Conservation (phyloP, 768 basidiomycete species). For the Mrakia blollopis region DNA sequence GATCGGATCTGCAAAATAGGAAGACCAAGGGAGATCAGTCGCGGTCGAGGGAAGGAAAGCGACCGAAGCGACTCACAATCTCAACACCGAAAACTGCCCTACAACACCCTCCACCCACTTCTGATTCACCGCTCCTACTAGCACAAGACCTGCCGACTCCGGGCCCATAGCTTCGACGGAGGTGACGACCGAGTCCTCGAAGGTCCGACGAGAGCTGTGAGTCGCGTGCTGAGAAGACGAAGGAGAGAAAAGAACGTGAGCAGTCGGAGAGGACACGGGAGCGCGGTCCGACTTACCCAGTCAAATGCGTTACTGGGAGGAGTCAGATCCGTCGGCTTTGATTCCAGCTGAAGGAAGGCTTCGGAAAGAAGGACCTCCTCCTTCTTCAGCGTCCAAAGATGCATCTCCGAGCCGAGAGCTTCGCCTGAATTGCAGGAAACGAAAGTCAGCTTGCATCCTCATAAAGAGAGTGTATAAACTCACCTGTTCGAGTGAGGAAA, state of each 20-base stretch:
- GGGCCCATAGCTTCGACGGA: background rate
- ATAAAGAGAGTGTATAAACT: no score
- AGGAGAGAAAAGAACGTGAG: background rate
- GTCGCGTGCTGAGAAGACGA: background rate
- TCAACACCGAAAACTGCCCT: background rate
- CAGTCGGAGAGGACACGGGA: no score
- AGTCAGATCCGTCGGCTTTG: background rate
- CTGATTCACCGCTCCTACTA: background rate
- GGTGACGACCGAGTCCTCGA: background rate
- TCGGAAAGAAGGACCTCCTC: slow-evolving; percentile 3
- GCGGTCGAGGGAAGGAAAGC: background rate
- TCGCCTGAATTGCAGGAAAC: background rate
- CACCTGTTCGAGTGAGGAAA: background rate
- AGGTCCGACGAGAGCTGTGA: background rate
- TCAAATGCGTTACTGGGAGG: background rate
- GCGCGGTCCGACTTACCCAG: slow-evolving; percentile 14
- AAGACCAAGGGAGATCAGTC: no score
- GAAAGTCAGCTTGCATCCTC: background rate
- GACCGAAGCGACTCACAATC: background rate
- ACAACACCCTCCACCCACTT: background rate
- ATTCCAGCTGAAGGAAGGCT: background rate
- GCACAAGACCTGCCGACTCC: background rate
- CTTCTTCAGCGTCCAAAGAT: slow-evolving; percentile 4
- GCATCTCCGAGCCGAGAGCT: background rate
- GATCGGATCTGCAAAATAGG: background rate